phyloP scores from a whole-genome alignment of 2,329 filamentous ascomycete genomes.

The Triangularia setosa region DNA sequence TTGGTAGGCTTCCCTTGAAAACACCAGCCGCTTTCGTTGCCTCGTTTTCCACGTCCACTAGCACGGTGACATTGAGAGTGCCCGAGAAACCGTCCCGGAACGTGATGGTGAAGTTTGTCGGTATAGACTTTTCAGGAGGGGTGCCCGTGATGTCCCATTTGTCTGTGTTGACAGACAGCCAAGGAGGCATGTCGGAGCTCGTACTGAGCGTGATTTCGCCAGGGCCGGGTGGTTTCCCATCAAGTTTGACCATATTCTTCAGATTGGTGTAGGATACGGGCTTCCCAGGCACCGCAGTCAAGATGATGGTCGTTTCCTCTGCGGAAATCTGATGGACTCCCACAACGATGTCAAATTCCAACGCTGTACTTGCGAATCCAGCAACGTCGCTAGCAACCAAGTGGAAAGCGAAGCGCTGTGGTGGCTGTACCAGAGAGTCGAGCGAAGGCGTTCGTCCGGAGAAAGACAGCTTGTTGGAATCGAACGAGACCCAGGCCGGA shows the following conservation, averaged over 20 bases:
- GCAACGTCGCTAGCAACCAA: constrained; percentile 74
- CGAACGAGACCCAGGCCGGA: constrained; percentile 80
- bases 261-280: constrained; percentile 52
- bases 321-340: constrained; percentile 67
- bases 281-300: constrained; percentile 55
- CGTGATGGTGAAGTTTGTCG: constrained; percentile 59
- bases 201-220: constrained; percentile 44
- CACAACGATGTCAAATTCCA: constrained; percentile 68
- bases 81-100: constrained; percentile 59
- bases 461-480: constrained; percentile 60
- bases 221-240: constrained; percentile 47
- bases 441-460: constrained; percentile 65
- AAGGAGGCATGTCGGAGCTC: constrained; percentile 56
- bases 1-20: constrained; percentile 35
- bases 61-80: constrained; percentile 53
- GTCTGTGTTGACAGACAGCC: constrained; percentile 63
- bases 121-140: constrained; percentile 54
- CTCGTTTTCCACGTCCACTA: constrained; percentile 24
- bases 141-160: constrained; percentile 63
- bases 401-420: constrained; percentile 68
- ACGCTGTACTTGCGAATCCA: constrained; percentile 67
- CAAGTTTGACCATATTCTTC: constrained; percentile 50
- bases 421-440: constrained; percentile 59
- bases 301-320: constrained; percentile 49
- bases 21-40: constrained; percentile 29